Base-by-base conservation (phyloP, 2,329 filamentous ascomycete genomes). In the Fusarium ramigenum region DNA sequence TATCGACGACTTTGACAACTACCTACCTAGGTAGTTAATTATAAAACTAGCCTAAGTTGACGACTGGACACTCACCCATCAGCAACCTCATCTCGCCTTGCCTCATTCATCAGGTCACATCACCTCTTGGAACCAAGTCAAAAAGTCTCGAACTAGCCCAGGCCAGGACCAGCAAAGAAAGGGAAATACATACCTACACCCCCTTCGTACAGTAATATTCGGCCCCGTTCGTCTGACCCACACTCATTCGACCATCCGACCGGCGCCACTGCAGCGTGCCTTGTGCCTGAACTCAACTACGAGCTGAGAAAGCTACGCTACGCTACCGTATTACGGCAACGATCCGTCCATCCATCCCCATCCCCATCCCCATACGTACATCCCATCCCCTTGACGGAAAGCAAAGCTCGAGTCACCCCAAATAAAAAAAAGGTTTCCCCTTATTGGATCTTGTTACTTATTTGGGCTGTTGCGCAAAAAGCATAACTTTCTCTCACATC, bases 151-250 rank as follows among this genome's bases (percentile, higher is more conserved):
- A 63, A 49, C 57, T 65, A 68, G 63, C 37, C 43, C 43, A 50
- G 61, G 25, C 37, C 30, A 52, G 50, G 61, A 54, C 61, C 63
- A 54, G 44, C 47, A 53, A 53, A 47, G 47, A 30, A 63, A 37
- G 64, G 63, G 40, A 71, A 46, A 39, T 52, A 58, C 25, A 39
- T 52, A 58, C 25, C 44, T 28, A 21, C 70, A 73, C 70, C 50
- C 71, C 66, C 57, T 69, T 69, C 63, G 54, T 28, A 28, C 28
- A 28, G 28, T 68, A 75, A 63, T 69, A 75, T 59, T 71, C 66
- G 72, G 67, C 52, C 71, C 75, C 73, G 37, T 63, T 76, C 70
- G 75, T 76, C 63, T 77, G 75, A 77, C 75, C 75, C 74, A 75
- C 75, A 63, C 65, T 70, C 73, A 67, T 77, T 75, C 75, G 69